Percentiles rank a stretch among this genome's conserved stretches.
These are phyloP conservation scores for Hymenoscyphus linearis DNA, from an alignment of 2,329 filamentous ascomycete genomes.

Conservation along the genomic window DNA sequence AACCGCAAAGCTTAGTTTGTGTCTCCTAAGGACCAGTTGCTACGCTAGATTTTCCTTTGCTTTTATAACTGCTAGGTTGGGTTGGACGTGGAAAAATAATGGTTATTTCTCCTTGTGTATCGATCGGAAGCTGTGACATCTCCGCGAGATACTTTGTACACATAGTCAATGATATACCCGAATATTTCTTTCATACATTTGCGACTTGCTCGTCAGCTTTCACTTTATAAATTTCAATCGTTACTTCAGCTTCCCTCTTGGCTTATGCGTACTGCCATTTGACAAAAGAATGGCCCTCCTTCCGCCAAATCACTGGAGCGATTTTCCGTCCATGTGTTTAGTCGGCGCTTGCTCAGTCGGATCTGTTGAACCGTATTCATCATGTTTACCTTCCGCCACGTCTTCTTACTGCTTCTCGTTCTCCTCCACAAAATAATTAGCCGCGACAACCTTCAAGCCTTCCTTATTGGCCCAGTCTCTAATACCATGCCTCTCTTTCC, in stretches of 20 bases:
- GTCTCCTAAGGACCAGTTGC: background rate
- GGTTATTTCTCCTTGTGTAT: background rate
- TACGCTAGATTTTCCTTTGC: background rate
- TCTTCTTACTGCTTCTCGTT: constrained; percentile 39
- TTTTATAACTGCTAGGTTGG: background rate
- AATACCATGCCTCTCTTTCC: constrained; percentile 42
- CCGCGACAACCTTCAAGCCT: constrained; percentile 42
- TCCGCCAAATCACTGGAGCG: no score
- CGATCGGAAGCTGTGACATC: background rate
- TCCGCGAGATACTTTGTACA: background rate
- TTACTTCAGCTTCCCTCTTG: background rate
- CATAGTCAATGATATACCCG: background rate
- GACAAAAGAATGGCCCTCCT: background rate
- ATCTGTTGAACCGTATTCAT: background rate
- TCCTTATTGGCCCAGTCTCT: constrained; percentile 45
- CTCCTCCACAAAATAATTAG: constrained; percentile 32
- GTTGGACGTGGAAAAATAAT: background rate
- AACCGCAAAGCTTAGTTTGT: background rate
- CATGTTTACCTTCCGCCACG: background rate
- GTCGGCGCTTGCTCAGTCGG: no score
- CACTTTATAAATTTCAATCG: background rate
- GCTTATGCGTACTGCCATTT: no score
- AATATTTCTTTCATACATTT: background rate
- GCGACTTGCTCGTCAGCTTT: background rate
- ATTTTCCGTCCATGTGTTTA: no score